A percentile compares a stretch with the other conserved stretches of the same genome.
These are phyloP conservation scores for Sporothrix humicola DNA, from an alignment of 2,329 filamentous ascomycete genomes.

Conservation along the genomic window DNA sequence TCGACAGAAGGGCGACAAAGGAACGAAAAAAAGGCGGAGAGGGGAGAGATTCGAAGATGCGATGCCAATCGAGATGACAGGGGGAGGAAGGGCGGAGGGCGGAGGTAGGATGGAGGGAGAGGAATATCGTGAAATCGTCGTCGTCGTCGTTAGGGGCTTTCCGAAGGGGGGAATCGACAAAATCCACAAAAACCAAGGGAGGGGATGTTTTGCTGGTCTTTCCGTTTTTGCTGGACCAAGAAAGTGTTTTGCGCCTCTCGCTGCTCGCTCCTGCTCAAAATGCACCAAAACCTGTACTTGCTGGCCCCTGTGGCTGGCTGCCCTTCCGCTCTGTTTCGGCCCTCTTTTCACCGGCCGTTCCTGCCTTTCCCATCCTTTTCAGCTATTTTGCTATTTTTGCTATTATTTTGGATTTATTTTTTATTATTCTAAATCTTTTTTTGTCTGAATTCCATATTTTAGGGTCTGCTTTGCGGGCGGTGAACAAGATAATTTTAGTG, in stretches of 20 bases:
- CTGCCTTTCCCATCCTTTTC: neutral
- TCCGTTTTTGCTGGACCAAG: no score
- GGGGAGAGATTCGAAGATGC: neutral
- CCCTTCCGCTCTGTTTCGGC: slow-evolving; percentile 30
- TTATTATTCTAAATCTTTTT: neutral
- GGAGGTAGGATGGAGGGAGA: neutral
- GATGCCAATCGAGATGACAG: slow-evolving; percentile 18
- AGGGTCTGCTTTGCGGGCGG: slow-evolving; percentile 23
- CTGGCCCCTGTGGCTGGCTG: slow-evolving; percentile 11
- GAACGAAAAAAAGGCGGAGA: neutral
- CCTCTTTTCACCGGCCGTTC: slow-evolving; percentile 33
- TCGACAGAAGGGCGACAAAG: slow-evolving; percentile 18
- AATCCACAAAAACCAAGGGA: neutral
- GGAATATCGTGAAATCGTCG: neutral
- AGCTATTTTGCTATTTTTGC: neutral
- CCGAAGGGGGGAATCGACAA: slow-evolving; percentile 7
- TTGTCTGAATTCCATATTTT: neutral
- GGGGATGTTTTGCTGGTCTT: slow-evolving; percentile 15
- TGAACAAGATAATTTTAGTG: slow-evolving; percentile 19
- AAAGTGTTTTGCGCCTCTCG: neutral
- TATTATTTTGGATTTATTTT: no score
- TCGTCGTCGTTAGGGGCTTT: slow-evolving; percentile 1
- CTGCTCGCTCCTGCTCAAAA: neutral
- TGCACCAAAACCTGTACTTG: neutral
- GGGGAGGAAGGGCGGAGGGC: neutral